Percentiles rank a stretch among this genome's conserved stretches.
Evolutionary conservation across 257 asterid genomes (phyloP).

Genomic region (Solanum verrucosum): DNA sequence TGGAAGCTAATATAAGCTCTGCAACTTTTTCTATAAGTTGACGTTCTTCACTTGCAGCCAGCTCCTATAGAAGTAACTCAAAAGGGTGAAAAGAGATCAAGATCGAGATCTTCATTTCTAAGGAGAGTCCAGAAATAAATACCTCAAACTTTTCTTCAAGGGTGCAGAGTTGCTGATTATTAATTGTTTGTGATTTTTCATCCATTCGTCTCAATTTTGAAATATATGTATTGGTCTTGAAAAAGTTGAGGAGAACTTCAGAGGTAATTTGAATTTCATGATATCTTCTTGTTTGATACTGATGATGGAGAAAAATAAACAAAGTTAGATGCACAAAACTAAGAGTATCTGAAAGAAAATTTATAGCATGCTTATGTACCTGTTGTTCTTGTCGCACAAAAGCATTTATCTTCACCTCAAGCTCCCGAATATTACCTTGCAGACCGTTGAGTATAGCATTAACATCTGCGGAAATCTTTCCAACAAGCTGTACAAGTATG

Average conservation of each 20-base stretch:
- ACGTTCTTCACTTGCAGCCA: slow-evolving; percentile 38
- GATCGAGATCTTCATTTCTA: background rate
- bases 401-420: slow-evolving; percentile 16
- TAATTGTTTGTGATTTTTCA: slow-evolving; percentile 30
- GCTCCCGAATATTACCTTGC: slow-evolving; percentile 19
- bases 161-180: slow-evolving; percentile 28
- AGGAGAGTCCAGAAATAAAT: background rate
- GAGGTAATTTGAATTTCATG: slow-evolving; percentile 28
- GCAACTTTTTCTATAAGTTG: slow-evolving; percentile 35
- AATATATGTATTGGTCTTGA: slow-evolving; percentile 24
- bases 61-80: slow-evolving; percentile 19
- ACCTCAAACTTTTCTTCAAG: slow-evolving; percentile 39
- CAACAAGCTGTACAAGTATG: slow-evolving; percentile 18
- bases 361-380: slow-evolving; percentile 13
- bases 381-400: slow-evolving; percentile 29
- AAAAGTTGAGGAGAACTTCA: slow-evolving; percentile 16
- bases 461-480: slow-evolving; percentile 23
- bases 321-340: background rate
- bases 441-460: slow-evolving; percentile 21
- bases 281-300: slow-evolving; percentile 27
- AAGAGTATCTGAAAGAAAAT: background rate
- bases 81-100: background rate
- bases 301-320: background rate
- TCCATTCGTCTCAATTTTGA: slow-evolving; percentile 32
- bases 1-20: slow-evolving; percentile 34